phyloP scores from a whole-genome alignment of 2,329 filamentous ascomycete genomes.

The Tolypocladium inflatum region DNA sequence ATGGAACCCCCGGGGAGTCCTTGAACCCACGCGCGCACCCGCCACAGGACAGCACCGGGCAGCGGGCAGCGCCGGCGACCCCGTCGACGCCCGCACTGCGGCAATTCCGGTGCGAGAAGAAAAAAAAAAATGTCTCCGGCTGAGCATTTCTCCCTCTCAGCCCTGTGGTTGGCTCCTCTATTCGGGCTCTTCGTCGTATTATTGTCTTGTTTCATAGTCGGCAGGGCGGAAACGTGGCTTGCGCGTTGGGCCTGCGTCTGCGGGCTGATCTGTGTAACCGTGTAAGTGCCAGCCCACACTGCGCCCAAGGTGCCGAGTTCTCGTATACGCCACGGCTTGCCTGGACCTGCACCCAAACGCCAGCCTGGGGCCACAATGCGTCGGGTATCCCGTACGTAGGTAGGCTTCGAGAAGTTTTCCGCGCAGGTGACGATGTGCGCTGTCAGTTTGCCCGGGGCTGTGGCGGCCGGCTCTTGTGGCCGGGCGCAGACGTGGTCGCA shows the following conservation, averaged over 20 bases:
- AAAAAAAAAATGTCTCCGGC: not conserved
- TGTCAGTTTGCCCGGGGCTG: not conserved
- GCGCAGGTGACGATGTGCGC: not conserved
- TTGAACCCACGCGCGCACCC: not conserved
- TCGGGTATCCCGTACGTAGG: not conserved
- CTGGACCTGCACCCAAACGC: not conserved
- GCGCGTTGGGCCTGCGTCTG: not conserved
- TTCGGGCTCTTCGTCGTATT: not conserved
- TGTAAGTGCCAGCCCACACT: not conserved
- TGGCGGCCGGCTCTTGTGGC: constrained; percentile 3
- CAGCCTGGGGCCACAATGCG: not conserved
- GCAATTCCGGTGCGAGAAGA: not conserved
- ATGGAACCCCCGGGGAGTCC: not conserved
- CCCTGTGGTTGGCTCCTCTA: not conserved
- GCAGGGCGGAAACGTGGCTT: not conserved
- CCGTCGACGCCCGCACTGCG: not conserved
- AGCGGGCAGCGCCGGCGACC: not conserved
- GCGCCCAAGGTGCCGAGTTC: too few species aligned
- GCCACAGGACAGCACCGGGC: not conserved
- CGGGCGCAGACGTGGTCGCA: constrained; percentile 1
- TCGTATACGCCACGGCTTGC: not conserved
- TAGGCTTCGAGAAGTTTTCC: not conserved
- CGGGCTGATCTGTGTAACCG: not conserved
- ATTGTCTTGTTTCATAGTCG: not conserved
- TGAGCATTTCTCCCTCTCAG: not conserved